Evolutionary conservation across 495 filamentous ascomycete species (phyloP).

Genomic region (Aspergillus affinis): DNA sequence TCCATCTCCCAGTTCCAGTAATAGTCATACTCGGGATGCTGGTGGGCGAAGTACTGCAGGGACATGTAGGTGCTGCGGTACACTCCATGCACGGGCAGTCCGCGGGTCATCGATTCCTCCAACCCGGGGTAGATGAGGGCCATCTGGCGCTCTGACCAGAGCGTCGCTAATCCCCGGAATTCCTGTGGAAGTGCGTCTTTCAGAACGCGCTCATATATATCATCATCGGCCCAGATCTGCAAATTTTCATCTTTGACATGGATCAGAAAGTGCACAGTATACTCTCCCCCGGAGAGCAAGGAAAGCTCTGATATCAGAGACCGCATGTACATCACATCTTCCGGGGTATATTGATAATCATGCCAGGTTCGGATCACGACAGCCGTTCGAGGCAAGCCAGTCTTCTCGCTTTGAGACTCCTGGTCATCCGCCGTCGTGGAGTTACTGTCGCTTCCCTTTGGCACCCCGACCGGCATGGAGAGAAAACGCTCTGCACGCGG

Average conservation of each 20-base stretch:
- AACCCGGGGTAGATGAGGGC: constrained; percentile 79
- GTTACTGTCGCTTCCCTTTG: constrained; percentile 17
- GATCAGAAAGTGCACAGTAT: constrained; percentile 61
- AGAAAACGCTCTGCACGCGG: constrained; percentile 45
- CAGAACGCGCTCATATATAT: constrained; percentile 63
- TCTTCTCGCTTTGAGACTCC: constrained; percentile 20
- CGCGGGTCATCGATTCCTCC: constrained; percentile 67
- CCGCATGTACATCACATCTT: constrained; percentile 56
- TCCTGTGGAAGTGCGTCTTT: constrained; percentile 74
- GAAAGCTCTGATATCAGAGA: constrained; percentile 62
- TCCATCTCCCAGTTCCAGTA: constrained; percentile 99
- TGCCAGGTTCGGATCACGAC: constrained; percentile 65
- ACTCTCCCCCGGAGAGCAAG: constrained; percentile 62
- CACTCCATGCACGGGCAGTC: constrained; percentile 81
- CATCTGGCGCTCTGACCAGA: constrained; percentile 96
- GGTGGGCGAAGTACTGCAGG: constrained; percentile 85
- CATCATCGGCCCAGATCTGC: constrained; percentile 65
- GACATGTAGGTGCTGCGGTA: constrained; percentile 93
- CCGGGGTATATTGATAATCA: constrained; percentile 53
- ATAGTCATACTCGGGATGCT: constrained; percentile 90
- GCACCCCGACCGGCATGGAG: constrained; percentile 42
- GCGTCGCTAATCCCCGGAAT: constrained; percentile 81
- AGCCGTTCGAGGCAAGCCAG: constrained; percentile 54
- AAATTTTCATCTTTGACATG: constrained; percentile 65
- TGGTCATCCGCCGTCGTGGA: constrained; percentile 13